A percentile compares a stretch with the other conserved stretches of the same genome.
phyloP scores from a whole-genome alignment of 441 rosid genomes.

The Erodium texanum region DNA sequence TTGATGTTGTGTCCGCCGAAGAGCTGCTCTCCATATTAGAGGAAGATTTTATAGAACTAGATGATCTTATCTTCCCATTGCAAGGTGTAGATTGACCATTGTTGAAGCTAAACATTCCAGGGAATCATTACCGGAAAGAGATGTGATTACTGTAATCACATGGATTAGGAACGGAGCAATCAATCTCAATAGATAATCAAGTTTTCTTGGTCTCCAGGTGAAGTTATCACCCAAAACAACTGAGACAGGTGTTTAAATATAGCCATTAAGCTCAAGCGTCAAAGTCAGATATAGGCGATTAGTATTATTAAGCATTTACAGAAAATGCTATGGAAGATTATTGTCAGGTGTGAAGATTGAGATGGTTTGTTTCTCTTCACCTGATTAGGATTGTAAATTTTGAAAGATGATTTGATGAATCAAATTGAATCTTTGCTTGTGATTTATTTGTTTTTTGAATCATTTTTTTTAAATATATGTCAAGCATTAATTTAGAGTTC shows the following conservation, averaged over 20 bases:
- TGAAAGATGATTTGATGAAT: not conserved
- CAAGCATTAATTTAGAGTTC: not conserved
- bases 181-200: not conserved
- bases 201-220: not conserved
- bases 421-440: not conserved
- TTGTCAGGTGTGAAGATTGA: not conserved
- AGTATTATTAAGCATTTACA: constrained; percentile 10
- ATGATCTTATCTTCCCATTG: constrained; percentile 29
- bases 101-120: not conserved
- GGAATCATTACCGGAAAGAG: not conserved
- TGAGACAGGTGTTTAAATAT: constrained; percentile 5
- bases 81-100: constrained; percentile 15
- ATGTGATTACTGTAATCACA: not conserved
- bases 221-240: not conserved
- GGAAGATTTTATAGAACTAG: constrained; percentile 41
- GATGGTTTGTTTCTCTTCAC: not conserved
- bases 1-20: constrained; percentile 16
- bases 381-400: not conserved
- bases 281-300: not conserved
- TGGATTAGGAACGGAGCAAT: not conserved
- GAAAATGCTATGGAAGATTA: not conserved
- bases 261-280: no score
- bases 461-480: no score
- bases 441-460: no score
- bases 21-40: constrained; percentile 24